Percentiles rank a stretch among this genome's conserved stretches.
phyloP scores from a whole-genome alignment of 495 filamentous ascomycete species.

The Chaetomium fimeti region DNA sequence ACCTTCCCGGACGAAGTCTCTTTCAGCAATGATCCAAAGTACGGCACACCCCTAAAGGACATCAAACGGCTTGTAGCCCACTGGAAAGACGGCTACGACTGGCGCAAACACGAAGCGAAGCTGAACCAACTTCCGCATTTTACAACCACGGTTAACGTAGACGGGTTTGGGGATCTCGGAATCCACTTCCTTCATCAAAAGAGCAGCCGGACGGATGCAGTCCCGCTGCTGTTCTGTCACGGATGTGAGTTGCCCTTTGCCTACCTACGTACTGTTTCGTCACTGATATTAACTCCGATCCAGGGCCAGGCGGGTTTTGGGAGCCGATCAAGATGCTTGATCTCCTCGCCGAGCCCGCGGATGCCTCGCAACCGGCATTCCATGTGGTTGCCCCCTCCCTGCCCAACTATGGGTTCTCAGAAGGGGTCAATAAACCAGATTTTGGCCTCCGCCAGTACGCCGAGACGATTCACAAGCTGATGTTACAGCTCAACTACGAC shows the following conservation, averaged over 20 bases:
- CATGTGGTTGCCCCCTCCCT: slow-evolving; percentile 1
- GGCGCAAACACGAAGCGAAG: background rate
- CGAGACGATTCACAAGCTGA: background rate
- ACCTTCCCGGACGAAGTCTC: background rate
- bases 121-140: slow-evolving; percentile 1
- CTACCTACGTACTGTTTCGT: too few relatives aligned
- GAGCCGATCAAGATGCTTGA: slow-evolving; percentile 2
- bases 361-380: background rate
- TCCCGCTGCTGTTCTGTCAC: background rate
- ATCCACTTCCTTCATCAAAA: slow-evolving; percentile 9
- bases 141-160: background rate
- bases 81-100: slow-evolving; percentile 7
- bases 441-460: background rate
- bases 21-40: background rate
- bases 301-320: slow-evolving; percentile 1
- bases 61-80: background rate
- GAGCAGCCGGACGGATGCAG: background rate
- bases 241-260: background rate
- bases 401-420: slow-evolving; percentile 1
- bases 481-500: background rate
- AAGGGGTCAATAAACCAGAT: background rate
- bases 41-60: background rate
- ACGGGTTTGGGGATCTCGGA: background rate
- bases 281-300: background rate
- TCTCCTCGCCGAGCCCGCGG: background rate